phyloP scores from a whole-genome alignment of 345 rosid species.

The Lenwebbia sp. region DNA sequence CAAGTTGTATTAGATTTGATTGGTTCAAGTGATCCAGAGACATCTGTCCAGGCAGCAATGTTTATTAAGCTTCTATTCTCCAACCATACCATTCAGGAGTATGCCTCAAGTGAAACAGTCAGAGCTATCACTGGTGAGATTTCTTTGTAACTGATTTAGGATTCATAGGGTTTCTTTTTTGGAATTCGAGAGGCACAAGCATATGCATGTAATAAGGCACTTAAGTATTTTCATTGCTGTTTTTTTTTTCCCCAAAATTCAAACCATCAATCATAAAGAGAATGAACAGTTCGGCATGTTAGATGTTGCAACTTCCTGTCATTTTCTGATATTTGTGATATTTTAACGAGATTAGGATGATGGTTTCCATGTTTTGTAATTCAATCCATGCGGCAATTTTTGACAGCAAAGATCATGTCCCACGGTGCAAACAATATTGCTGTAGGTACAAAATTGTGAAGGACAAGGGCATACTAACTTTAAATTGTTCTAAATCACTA shows the following conservation, averaged over 20 bases:
- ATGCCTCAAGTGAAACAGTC: constrained; percentile 97
- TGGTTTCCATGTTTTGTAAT: background rate
- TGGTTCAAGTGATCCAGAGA: constrained; percentile 90
- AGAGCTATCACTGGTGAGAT: constrained; percentile 94
- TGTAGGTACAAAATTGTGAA: background rate
- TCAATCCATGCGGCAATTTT: background rate
- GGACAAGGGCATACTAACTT: background rate
- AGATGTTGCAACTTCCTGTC: background rate
- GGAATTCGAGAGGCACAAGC: background rate
- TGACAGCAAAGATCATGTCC: background rate
- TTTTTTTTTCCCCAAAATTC: background rate
- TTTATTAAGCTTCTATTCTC: constrained; percentile 92
- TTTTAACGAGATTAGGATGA: background rate
- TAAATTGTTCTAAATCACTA: background rate
- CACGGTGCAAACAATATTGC: background rate
- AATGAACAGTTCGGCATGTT: background rate
- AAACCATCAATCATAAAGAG: background rate
- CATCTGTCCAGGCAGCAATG: constrained; percentile 98
- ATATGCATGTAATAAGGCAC: background rate
- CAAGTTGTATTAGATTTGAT: constrained; percentile 94
- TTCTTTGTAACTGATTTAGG: background rate
- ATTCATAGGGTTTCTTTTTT: background rate
- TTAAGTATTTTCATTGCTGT: background rate
- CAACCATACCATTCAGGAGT: constrained; percentile 95
- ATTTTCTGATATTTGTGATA: background rate